Evolutionary conservation across 768 basidiomycete species (phyloP), one percentile per base, ranked within the genome.

Genomic region (Pisolithus marmoratus): DNA sequence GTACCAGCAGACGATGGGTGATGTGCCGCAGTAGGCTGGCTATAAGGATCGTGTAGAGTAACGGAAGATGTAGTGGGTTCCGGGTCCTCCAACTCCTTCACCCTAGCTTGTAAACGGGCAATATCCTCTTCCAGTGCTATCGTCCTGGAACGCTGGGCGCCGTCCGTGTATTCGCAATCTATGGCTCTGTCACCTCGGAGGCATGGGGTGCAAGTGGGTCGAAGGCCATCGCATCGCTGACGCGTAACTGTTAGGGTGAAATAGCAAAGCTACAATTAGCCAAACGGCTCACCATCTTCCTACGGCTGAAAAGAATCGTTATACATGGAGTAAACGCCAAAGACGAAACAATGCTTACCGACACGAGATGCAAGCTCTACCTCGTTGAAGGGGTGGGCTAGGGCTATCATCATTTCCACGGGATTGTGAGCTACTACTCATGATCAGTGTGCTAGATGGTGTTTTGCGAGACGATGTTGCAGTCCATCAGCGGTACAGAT

Each of bases 81-180:
- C 0, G 81, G 81, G 50, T 82, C 68, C 59, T 83, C 81, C 26
- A 82, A 66, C 61, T 83, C 81, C 45, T 71, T 70, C 8, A 87
- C 69, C 37, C 84, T 75, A 38, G 79, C 74, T 63, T 78, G 77
- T 34, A 87, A 67, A 27, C 78, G 71, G 1, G 74, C 68, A 22
- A 86, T 70, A 1, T 81, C 76, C 36, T 84, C 82, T 61, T 85
- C 83, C 19, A 87, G 65, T 5, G 74, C 70, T 58, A 83, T 74
- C 3, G 80, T 85, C 50, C 78, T 71, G 19, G 85, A 81, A 52
- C 81, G 77, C 40, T 77, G 77, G 29, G 75, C 76, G 5, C 80
- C 81, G 58, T 87, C 85, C 6, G 80, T 73, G 63, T 86, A 88
- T 67, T 87, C 85, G 63, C 86, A 88, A 27, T 82, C 82, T 49